Percentiles rank a stretch among this genome's conserved stretches.
phyloP scores from a whole-genome alignment of 768 basidiomycete species.

The Porphyrellus cyaneotinctus region DNA sequence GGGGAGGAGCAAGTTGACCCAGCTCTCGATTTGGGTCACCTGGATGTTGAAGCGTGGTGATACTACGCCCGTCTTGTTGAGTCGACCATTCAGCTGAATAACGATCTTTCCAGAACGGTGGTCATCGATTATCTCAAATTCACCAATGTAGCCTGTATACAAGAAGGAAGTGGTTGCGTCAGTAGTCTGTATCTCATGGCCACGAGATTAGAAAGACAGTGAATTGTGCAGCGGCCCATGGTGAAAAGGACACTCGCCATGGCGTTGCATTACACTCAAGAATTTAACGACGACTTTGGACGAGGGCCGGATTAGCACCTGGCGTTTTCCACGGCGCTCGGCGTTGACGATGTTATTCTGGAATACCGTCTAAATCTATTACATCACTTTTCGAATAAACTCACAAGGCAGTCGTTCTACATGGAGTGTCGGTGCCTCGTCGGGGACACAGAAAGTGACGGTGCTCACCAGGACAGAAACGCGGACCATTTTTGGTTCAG shows the following conservation, averaged over 20 bases:
- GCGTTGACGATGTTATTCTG: slow-evolving; percentile 99
- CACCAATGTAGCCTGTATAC: slow-evolving; percentile 95
- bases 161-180: not conserved
- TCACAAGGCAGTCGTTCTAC: slow-evolving; percentile 57
- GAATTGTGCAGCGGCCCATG: no score
- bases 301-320: slow-evolving; percentile 95
- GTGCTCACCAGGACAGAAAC: slow-evolving; percentile 69
- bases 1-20: slow-evolving; percentile 96
- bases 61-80: slow-evolving; percentile 99
- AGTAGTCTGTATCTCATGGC: not conserved
- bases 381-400: slow-evolving; percentile 7
- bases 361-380: slow-evolving; percentile 2
- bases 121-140: slow-evolving; percentile 98
- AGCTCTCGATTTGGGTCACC: slow-evolving; percentile 85
- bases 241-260: slow-evolving; percentile 57
- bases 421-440: not conserved
- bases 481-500: slow-evolving; percentile 66
- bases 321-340: slow-evolving; percentile 98
- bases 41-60: slow-evolving; percentile 99
- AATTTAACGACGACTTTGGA: slow-evolving; percentile 99
- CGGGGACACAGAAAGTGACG: not conserved
- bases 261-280: slow-evolving; percentile 97
- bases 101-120: slow-evolving; percentile 98
- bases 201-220: not conserved
- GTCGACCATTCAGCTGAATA: slow-evolving; percentile 94